Evolutionary conservation across 192 early-diverging fungal genomes (phyloP).

Genomic region (Paraglomus brasilianum): DNA sequence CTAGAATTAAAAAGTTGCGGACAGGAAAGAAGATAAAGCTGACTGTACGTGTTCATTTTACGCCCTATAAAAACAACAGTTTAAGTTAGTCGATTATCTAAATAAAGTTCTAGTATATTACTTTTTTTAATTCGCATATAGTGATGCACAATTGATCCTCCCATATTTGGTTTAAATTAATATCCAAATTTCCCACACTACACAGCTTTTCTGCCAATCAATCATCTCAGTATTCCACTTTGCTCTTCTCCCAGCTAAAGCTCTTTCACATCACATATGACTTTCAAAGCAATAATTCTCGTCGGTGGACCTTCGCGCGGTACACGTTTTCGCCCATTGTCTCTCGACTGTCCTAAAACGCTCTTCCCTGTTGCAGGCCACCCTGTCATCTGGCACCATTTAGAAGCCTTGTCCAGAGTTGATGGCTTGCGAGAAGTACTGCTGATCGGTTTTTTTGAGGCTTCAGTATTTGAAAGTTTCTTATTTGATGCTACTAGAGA

Average conservation of each 20-base stretch:
- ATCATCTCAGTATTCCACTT: neutral
- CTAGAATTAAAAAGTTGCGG: too few relatives aligned
- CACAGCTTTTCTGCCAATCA: neutral
- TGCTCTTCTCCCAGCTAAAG: slow-evolving; percentile 10
- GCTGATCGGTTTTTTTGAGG: slow-evolving; percentile 96
- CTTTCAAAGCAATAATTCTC: slow-evolving; percentile 88
- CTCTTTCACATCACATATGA: slow-evolving; percentile 27
- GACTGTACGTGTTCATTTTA: too few relatives aligned
- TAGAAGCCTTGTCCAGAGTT: slow-evolving; percentile 86
- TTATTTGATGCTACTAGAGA: slow-evolving; percentile 82
- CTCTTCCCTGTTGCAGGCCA: slow-evolving; percentile 96
- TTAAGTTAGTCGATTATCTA: too few relatives aligned
- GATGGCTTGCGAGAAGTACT: slow-evolving; percentile 90
- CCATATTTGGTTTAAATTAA: too few relatives aligned
- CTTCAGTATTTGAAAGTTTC: slow-evolving; percentile 88
- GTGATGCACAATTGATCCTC: too few relatives aligned
- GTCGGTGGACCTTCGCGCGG: slow-evolving; percentile 97
- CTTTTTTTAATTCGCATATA: too few relatives aligned
- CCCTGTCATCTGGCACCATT: slow-evolving; percentile 97
- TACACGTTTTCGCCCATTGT: slow-evolving; percentile 96
- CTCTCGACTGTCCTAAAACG: slow-evolving; percentile 95
- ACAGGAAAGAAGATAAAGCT: too few relatives aligned
- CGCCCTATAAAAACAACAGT: too few relatives aligned
- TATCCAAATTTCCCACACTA: too few relatives aligned
- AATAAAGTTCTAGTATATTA: too few relatives aligned